Evolutionary conservation across 768 basidiomycete species (phyloP), one percentile per base, ranked within the genome.

Genomic region (Mrakia blollopis): DNA sequence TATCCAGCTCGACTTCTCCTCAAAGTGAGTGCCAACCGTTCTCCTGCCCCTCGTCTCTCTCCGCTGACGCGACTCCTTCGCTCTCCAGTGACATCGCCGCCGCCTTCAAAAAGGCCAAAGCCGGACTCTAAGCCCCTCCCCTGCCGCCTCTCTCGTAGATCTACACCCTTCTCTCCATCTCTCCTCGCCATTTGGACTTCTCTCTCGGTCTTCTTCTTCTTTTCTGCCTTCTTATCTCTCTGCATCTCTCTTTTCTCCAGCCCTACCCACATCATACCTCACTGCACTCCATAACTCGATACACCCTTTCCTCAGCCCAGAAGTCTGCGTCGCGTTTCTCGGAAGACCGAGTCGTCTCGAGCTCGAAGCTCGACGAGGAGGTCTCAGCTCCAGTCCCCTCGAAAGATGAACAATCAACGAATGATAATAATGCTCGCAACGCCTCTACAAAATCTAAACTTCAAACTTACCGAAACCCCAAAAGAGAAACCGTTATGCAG

Each of bases 1-100:
- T 0, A 83, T 91, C 37, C 83, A 87, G 11, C 83, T 95, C 74
- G 94, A 98, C 79, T 97, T 91, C 80, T 87, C 88, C 4, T 83
- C 86, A 1, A 75, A 60, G 60, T 62, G 18, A 28, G 73, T 62
- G n/a, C 21, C 52, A 2, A 3, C 35, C 5, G 47, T 57, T 72
- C 21, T 23, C 52, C 37, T 35, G 25, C 50, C 28, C 35, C 21
- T 35, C 37, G 0, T 37, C 23, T 35, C 21, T 37, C 25, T 30
- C 37, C 6, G 30, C 47, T 65, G 32, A 35, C 23, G 11, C 37
- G 4, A 35, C 21, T 6, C 9, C 10, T 23, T 11, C 16, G 3
- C 37, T 3, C 16, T 23, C 10, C 32, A 85, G 84, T 41, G 94
- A 97, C 79, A 89, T 95, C 8, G 92, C 95, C 82, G 85, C 85